A percentile compares a stretch with the other conserved stretches of the same genome.
Conservation (phyloP, 331 rosid species). For the Saraca asoca region DNA sequence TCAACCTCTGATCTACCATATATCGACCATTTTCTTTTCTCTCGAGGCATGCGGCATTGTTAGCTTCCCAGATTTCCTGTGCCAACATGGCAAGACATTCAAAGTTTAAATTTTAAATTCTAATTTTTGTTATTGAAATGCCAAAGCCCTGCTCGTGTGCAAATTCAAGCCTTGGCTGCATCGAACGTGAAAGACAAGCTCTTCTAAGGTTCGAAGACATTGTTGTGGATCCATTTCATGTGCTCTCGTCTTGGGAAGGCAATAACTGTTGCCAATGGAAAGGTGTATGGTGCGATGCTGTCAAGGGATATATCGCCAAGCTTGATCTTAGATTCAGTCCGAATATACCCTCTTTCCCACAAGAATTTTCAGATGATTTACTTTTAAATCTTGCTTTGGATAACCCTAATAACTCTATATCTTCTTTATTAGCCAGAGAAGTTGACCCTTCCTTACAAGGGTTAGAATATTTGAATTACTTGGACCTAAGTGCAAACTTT, state of each 20-base stretch:
- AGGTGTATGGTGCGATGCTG: constrained; percentile 24
- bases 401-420: too few relatives aligned
- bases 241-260: constrained; percentile 39
- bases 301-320: too few relatives aligned
- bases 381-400: too few relatives aligned
- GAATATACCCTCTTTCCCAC: too few relatives aligned
- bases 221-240: neutral
- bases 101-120: too few relatives aligned
- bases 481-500: constrained; percentile 50
- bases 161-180: constrained; percentile 19
- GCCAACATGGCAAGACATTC: too few relatives aligned
- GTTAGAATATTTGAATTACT: constrained; percentile 34
- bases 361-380: too few relatives aligned
- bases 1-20: too few relatives aligned
- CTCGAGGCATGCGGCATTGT: too few relatives aligned
- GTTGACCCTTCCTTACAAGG: constrained; percentile 32
- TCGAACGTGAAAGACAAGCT: constrained; percentile 33
- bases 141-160: neutral
- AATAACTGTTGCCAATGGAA: constrained; percentile 39
- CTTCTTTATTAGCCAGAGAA: neutral
- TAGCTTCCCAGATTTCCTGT: too few relatives aligned
- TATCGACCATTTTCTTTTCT: too few relatives aligned
- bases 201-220: constrained; percentile 28
- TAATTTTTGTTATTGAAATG: neutral
- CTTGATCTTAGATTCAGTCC: too few relatives aligned